Evolutionary conservation across 139 green algal species (phyloP), one percentile per base, ranked within the genome.

Genomic region (Yamagishiella unicocca): DNA sequence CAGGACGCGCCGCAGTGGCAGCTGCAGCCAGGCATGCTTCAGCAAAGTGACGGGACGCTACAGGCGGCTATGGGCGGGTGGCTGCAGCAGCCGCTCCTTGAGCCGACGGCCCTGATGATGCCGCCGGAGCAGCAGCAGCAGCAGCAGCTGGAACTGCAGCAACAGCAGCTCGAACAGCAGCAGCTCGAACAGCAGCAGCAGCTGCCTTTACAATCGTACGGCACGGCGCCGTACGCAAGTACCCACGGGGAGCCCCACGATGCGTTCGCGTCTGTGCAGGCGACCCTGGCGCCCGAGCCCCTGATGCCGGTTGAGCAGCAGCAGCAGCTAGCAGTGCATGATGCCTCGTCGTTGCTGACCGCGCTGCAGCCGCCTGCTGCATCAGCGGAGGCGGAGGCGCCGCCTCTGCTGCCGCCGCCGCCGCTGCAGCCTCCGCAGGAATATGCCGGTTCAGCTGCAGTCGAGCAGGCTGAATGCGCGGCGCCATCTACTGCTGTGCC

Each of bases 91-190:
- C 33, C 37, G 75, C 24, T 29, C 24, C 38, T 17, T 33, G 14
- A 19, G 27, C 73, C 73, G 29, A 12, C 45, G 45, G 42, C 45
- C 19, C 27, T 61, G 42, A 40, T 31, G 50, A 58, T 27, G 43
- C 7, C 43, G 66, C 66, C n/a, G 66, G 12, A 29, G 70, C 50
- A 82, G 80, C 80, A 35, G 35, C 80, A 43, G 71, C 71, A 81
- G 42, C 73, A 27, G 10, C 45, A 43, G 66, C 31, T 25, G 31
- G 33, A 74, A 74, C 66, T 29, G 66, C 37, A 46, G 66, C 66
- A 64, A 27, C 73, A 40, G 33, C 22, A 79, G 14, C 38, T 31
- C 35, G 22, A 27, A 46, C 40, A 67, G 64, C 82, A 72, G 27
- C 67, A 70, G 82, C 68, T 25, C 4, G 33, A 75, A 14, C 67